Percentiles rank a stretch among this genome's conserved stretches.
Conservation (phyloP, 805 yeast genomes). For the Pichia gijzeniarum region DNA sequence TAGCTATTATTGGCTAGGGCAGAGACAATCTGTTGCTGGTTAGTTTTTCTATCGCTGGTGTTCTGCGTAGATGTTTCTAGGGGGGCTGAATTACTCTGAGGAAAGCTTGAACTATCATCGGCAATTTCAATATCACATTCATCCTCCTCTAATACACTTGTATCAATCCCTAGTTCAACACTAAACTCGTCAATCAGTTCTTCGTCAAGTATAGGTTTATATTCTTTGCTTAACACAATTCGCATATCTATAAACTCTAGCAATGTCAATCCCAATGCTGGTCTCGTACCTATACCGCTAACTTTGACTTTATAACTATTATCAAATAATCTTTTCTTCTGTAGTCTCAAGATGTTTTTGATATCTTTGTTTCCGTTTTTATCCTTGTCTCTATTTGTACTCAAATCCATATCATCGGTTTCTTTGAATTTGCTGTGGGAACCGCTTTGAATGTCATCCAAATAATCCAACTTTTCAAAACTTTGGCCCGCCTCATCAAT, state of each 20-base stretch:
- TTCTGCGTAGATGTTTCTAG: slow-evolving; percentile 10
- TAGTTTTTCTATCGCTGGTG: background rate
- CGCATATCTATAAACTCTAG: slow-evolving; percentile 45
- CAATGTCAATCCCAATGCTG: slow-evolving; percentile 54
- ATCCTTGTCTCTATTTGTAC: slow-evolving; percentile 11
- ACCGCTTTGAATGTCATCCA: slow-evolving; percentile 10
- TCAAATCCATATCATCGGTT: slow-evolving; percentile 3
- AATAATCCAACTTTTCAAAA: slow-evolving; percentile 15
- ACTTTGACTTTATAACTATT: slow-evolving; percentile 28
- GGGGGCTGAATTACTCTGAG: background rate
- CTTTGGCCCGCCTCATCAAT: slow-evolving; percentile 14
- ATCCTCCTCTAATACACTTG: slow-evolving; percentile 5
- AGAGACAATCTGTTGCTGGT: slow-evolving; percentile 18
- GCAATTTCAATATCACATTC: no score
- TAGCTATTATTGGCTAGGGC: slow-evolving; percentile 25
- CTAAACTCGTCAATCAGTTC: slow-evolving; percentile 30
- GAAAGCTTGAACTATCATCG: background rate
- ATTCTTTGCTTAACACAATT: slow-evolving; percentile 38
- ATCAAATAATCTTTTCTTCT: slow-evolving; percentile 27
- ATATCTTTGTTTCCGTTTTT: slow-evolving; percentile 16
- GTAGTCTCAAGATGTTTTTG: slow-evolving; percentile 20
- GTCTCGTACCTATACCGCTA: slow-evolving; percentile 32
- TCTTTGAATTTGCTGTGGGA: background rate
- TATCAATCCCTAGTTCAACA: slow-evolving; percentile 29
- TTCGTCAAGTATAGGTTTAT: slow-evolving; percentile 34